Evolutionary conservation across 2,329 filamentous ascomycete genomes (phyloP), one percentile per base, ranked within the genome.

Genomic region (Epichloe baconii): DNA sequence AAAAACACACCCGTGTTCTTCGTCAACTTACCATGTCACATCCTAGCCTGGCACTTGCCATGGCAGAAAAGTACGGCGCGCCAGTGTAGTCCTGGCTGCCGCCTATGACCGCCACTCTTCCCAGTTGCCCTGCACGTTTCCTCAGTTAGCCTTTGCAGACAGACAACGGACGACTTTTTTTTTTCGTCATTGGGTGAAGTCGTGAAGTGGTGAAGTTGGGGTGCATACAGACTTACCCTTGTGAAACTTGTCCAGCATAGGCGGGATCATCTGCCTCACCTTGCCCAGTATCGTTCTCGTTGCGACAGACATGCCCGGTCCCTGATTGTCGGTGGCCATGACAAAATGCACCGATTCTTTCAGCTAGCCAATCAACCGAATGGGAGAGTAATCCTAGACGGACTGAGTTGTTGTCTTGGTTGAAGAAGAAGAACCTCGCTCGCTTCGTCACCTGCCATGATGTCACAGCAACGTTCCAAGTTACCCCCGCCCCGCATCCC

Each of bases 11-110:
- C 23, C 7, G 2, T 26, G 6, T 7, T 26, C 26, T n/a, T 41
- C 23, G 17, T 15, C 21, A 36, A 51, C 70, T 51, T 74, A 91
- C 88, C 87, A 95, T 87, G 63, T 95, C 89, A 62, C 85, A 88
- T 4, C 91, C 93, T 52, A 97, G 71, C 62, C 86, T 82, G 45
- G 93, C 93, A 57, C 88, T 95, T 12, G 93, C 93, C 82, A 96
- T 96, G 57, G 91, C 90, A 19, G 91, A 96, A 71, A 98, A 98
- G 71, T 95, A 98, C 12, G 93, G 93, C 53, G 93, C 93, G 38
- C 93, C 93, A 1, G 93, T 96, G 66, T 97, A 98, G 69, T 97
- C 91, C 65, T 91, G 83, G 63, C 88, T 95, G 41, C 93, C 93
- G 48, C 93, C 93, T 57, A 98, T 93, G 53, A 98, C 93, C 49